Base-by-base conservation (phyloP, 1,284 basidiomycete species). In the Papiliotrema flavescens region DNA sequence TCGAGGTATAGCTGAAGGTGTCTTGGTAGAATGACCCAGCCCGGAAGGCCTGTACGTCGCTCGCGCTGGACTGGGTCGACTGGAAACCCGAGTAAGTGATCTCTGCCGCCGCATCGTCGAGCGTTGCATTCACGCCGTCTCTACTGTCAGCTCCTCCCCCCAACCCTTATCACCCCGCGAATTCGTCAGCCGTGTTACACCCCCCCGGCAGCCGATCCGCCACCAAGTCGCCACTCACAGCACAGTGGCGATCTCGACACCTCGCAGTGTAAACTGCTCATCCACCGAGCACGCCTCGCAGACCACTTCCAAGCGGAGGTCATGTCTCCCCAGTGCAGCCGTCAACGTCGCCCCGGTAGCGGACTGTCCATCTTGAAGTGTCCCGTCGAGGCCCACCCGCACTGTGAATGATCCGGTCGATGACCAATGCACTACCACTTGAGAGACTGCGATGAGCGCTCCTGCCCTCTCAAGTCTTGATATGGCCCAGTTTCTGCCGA, bases 1-100 rank as follows among this genome's bases (percentile, higher is more conserved):
- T 47, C 13, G 60, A 54, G 11, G 69, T 66, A 36, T 67, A 71
- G 51, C 63, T 65, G 17, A 71, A 49, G 3, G 67, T 71, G 23
- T 62, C 47, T 13, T 57, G 39, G 47, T 58, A 65, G 54, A 69
- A 67, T 3, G 13, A 32, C 2, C 65, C 67, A 14, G 17, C 8
- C 17, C 28, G 42, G 19, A 71, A 64, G 8, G 62, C 64, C 3
- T 48, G 28, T 5, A 63, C 45, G n/a, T 37, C 24, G 13, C 55
- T 59, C 11, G 48, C 14, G 9, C 41, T 42, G 3, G 64, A 20
- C 3, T 54, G 45, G 13, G 57, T 60, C 14, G 64, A 62, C n/a
- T 52, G 54, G 47, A 66, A 71, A 2, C 63, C 67, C 5, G 53
- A 42, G 49, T 71, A 71, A 6, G 47, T 54, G 20, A 71, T 60